Evolutionary conservation across 805 yeast genomes (phyloP), one percentile per base, ranked within the genome.

Genomic region (Barnettozyma siamensis): DNA sequence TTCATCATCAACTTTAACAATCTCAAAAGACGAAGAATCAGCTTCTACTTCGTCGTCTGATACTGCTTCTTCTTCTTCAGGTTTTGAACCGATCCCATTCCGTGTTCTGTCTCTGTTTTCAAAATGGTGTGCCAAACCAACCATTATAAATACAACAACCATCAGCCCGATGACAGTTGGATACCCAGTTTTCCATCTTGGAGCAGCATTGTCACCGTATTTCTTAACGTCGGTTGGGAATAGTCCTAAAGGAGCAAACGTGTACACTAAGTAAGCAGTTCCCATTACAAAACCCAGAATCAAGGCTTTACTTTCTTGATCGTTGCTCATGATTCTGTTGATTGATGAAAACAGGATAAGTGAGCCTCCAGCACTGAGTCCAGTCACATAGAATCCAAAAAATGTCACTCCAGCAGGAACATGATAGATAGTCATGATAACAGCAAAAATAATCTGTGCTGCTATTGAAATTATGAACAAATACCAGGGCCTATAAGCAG

Each of bases 311-410:
- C 70, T 68, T 43, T 74, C 70, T 8, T 73, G 68, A 46, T 76
- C 77, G 33, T 70, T 65, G 33, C 81, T 65, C 42, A 78, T 69
- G 24, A 75, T 72, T 53, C 74, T 80, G 47, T 72, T 73, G 43
- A 69, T 71, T 76, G 78, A 76, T 15, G 77, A 67, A 53, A 75
- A 78, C 11, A 75, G 55, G 1, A 73, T 76, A 0, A 80, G 76
- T 1, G 82, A 76, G 71, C 71, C 72, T 11, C 80, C 75, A 74
- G 77, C 70, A 7, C 78, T 78, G 40, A 72, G 67, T 54, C 73
- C 76, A 45, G 73, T 76, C 35, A 75, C 55, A 50, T 75, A 67
- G 59, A 68, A 77, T 1, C 78, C 82, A 59, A 73, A 76, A 77
- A 80, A 77, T 48, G 73, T 75, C 7, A 76, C 76, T 4, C 66